Evolutionary conservation across 2,329 filamentous ascomycete genomes (phyloP).

Genomic region (Eutypa lata): DNA sequence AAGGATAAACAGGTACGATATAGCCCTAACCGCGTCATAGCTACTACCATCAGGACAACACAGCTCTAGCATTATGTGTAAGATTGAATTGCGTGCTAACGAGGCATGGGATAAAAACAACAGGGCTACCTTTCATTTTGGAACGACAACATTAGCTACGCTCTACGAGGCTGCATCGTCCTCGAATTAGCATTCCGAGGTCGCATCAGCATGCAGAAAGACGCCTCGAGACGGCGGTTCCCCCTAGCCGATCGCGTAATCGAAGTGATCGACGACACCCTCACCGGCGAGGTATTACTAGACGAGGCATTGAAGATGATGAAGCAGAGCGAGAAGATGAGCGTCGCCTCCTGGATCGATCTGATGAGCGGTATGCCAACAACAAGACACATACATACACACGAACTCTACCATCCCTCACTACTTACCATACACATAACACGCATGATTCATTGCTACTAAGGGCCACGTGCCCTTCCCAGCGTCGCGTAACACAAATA

Average conservation of each 20-base stretch:
- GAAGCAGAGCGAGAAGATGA: slow-evolving; percentile 99
- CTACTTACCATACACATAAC: neutral
- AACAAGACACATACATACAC: neutral
- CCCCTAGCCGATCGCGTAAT: slow-evolving; percentile 90
- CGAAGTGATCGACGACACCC: slow-evolving; percentile 93
- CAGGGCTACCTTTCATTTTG: slow-evolving; percentile 98
- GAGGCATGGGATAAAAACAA: slow-evolving; percentile 5
- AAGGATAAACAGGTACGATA: slow-evolving; percentile 93
- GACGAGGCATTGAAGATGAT: slow-evolving; percentile 99
- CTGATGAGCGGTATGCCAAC: slow-evolving; percentile 82
- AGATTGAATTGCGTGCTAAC: slow-evolving; percentile 9
- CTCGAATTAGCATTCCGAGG: slow-evolving; percentile 95
- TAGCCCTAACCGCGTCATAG: neutral
- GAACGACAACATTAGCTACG: slow-evolving; percentile 99
- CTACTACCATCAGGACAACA: neutral
- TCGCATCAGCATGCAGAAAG: slow-evolving; percentile 97
- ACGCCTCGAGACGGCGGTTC: slow-evolving; percentile 86
- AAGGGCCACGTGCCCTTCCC: neutral
- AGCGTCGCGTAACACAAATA: neutral
- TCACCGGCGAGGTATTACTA: slow-evolving; percentile 94
- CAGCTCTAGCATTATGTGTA: too few relatives aligned
- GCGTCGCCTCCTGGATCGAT: slow-evolving; percentile 98
- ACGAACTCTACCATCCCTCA: neutral
- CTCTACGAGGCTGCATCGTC: slow-evolving; percentile 94
- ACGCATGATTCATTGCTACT: slow-evolving; percentile 3